Percentiles rank a stretch among this genome's conserved stretches.
Evolutionary conservation across 176 grass and related monocot species (phyloP).

Genomic region (Leersia perrieri): DNA sequence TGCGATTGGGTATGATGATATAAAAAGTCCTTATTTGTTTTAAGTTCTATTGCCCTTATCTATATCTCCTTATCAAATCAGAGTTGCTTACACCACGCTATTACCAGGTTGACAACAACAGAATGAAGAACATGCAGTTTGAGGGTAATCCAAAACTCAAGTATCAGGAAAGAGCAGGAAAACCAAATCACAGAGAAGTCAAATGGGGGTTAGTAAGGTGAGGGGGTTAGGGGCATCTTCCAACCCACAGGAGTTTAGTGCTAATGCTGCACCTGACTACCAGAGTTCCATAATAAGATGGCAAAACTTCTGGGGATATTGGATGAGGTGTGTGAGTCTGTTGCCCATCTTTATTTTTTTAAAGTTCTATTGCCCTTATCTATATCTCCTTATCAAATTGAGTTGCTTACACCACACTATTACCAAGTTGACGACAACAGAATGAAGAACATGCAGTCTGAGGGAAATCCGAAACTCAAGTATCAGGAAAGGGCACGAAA

Average conservation of each 20-base stretch:
- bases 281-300: constrained; percentile 91
- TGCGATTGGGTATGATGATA: too few species aligned
- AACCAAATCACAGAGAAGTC: constrained; percentile 48
- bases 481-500: constrained; percentile 79
- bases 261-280: constrained; percentile 50
- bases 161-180: constrained; percentile 79
- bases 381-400: too few species aligned
- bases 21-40: too few species aligned
- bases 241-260: constrained; percentile 53
- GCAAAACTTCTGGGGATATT: constrained; percentile 81
- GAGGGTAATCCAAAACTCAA: constrained; percentile 70
- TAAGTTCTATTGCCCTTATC: too few species aligned
- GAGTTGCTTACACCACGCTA: constrained; percentile 42
- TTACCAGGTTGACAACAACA: constrained; percentile 62
- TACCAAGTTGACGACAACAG: constrained; percentile 63
- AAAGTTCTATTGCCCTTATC: too few species aligned
- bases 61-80: too few species aligned
- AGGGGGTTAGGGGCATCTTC: constrained; percentile 46
- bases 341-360: too few species aligned
- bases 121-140: constrained; percentile 69
- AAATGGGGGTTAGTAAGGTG: constrained; percentile 55
- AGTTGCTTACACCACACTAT: constrained; percentile 37
- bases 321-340: constrained; percentile 69
- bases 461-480: constrained; percentile 70
- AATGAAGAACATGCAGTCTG: constrained; percentile 71